Evolutionary conservation across 768 basidiomycete species (phyloP), one percentile per base, ranked within the genome.

Genomic region (Cystobasidium ongulense): DNA sequence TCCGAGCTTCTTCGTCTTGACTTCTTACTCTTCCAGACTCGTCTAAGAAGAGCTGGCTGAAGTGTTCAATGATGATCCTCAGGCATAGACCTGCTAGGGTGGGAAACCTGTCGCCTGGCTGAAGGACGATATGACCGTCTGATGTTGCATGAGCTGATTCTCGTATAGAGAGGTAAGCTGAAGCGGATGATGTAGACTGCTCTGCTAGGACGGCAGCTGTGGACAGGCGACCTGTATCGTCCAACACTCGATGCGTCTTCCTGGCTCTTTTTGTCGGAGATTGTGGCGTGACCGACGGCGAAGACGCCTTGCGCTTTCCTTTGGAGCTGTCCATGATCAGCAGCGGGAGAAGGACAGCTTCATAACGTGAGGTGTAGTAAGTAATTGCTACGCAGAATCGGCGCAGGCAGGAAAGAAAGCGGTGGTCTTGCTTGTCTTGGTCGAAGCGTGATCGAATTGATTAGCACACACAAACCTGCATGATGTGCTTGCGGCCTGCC

Each of bases 131-230:
- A 35, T 15, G 29, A 4, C 33, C 57, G 29, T 35, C 57, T 15
- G 57, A 59, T 29, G 57, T 35, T 1, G 57, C 25, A 2, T 17
- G 11, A 29, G 57, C 57, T 59, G 43, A 36, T 38, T 54, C n/a
- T 17, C 53, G 68, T 33, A 71, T 59, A 29, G 68, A 71, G 1
- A 71, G 54, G 54, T 71, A 71, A 1, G 43, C 50, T 4, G 50
- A 57, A 3, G 29, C 63, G 11, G 36, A 39, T 25, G 63, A 64
- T 11, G 54, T 33, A 10, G 52, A 29, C 25, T 54, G 52, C 27
- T 71, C 68, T 18, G 68, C 33, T 35, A 71, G 35, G 53, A 71
- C 23, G 10, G 68, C 68, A 54, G 68, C 68, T 59, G 68, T 71
- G 25, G 68, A 33, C 15, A 71, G 31, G 5, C 68, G 68, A 4